Evolutionary conservation across 2,329 filamentous ascomycete genomes (phyloP).

Genomic region (Hortaea werneckii): DNA sequence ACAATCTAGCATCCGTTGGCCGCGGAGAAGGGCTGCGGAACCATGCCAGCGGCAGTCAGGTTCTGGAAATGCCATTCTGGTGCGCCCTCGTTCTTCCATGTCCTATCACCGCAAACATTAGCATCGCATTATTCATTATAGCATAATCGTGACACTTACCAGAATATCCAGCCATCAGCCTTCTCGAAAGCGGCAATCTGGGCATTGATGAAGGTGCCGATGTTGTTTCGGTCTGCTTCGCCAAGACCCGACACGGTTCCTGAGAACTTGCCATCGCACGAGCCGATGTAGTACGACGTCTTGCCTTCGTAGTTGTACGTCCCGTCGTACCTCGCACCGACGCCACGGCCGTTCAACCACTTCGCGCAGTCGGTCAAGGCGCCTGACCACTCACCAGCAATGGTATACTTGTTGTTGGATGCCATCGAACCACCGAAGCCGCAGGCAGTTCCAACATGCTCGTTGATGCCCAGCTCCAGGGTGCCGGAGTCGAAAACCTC

Average conservation of each 20-base stretch:
- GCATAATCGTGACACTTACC: slow-evolving; percentile 21
- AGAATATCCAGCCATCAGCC: slow-evolving; percentile 40
- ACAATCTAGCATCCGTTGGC: slow-evolving; percentile 4
- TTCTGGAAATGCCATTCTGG: slow-evolving; percentile 42
- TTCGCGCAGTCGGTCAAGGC: slow-evolving; percentile 39
- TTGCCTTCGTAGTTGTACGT: slow-evolving; percentile 24
- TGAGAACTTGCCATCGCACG: slow-evolving; percentile 35
- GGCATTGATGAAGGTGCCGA: slow-evolving; percentile 36
- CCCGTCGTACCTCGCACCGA: slow-evolving; percentile 39
- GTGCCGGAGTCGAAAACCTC: slow-evolving; percentile 34
- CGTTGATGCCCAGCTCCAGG: slow-evolving; percentile 27
- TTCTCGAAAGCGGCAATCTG: slow-evolving; percentile 40
- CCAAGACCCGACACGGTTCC: slow-evolving; percentile 34
- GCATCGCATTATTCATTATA: background rate
- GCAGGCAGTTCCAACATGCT: slow-evolving; percentile 35
- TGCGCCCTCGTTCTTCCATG: slow-evolving; percentile 39
- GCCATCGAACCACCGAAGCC: slow-evolving; percentile 37
- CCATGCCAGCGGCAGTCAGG: slow-evolving; percentile 29
- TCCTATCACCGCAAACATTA: slow-evolving; percentile 6
- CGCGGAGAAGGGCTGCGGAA: slow-evolving; percentile 13
- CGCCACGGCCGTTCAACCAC: slow-evolving; percentile 38
- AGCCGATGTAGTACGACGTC: slow-evolving; percentile 30
- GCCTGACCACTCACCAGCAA: slow-evolving; percentile 34
- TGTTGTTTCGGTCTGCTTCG: slow-evolving; percentile 32
- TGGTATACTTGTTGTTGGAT: slow-evolving; percentile 36